These are phyloP conservation scores for Penicillium crystallinum DNA, from an alignment of 495 filamentous ascomycete genomes.

Conservation along the genomic window DNA sequence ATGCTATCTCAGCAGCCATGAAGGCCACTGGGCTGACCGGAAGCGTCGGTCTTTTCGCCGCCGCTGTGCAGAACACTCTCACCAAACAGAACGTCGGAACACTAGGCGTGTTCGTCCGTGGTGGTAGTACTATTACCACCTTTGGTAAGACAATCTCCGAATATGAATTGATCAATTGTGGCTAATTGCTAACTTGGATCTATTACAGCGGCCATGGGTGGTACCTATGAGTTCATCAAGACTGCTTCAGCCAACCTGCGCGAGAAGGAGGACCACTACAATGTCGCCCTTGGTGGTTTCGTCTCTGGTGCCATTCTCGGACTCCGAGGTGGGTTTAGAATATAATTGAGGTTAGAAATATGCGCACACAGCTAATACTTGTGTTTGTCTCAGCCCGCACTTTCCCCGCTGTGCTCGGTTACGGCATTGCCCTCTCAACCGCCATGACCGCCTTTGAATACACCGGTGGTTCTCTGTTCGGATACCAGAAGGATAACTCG, in stretches of 20 bases:
- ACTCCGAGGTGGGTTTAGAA: conserved; percentile 48
- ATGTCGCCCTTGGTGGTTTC: conserved; percentile 69
- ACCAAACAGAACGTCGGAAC: conserved; percentile 71
- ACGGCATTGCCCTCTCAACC: conserved; percentile 60
- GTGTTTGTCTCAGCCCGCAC: conserved; percentile 54
- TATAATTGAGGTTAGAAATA: background rate
- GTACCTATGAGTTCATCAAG: conserved; percentile 71
- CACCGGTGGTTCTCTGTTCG: conserved; percentile 63
- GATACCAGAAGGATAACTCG: conserved; percentile 49
- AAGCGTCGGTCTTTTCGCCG: conserved; percentile 61
- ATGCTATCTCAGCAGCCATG: conserved; percentile 65
- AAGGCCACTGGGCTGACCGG: conserved; percentile 61
- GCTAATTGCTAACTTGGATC: conserved; percentile 13
- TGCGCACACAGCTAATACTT: background rate
- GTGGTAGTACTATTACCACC: conserved; percentile 58
- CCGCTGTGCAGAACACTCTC: conserved; percentile 81
- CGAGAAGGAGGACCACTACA: conserved; percentile 66
- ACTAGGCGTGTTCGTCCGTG: conserved; percentile 69
- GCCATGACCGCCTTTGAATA: conserved; percentile 67
- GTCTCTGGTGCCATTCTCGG: conserved; percentile 65
- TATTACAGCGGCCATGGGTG: conserved; percentile 67
- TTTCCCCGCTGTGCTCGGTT: conserved; percentile 74
- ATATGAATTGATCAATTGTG: background rate
- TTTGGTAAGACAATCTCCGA: conserved; percentile 49
- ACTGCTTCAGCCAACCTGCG: conserved; percentile 71